Base-by-base conservation (phyloP, 2,329 filamentous ascomycete species). In the Epichloe gansuensis region DNA sequence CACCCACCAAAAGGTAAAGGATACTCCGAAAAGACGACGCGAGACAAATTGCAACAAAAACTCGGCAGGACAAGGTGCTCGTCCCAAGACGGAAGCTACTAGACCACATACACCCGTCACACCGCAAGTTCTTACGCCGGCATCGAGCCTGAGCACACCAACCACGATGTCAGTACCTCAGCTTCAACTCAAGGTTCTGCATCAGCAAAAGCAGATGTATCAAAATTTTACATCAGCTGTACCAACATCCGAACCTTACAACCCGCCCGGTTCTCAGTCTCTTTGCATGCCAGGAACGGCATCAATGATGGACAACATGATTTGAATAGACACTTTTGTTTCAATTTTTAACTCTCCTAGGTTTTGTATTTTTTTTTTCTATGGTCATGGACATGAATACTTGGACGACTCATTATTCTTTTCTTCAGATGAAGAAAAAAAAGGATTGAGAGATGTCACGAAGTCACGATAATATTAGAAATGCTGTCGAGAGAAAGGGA, bases 1-100 rank as follows among this genome's bases (percentile, higher is more conserved):
- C 63, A 82, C 81, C 1, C 83, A 86, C 58, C 78, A 80, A 15
- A 87, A 87, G 65, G 76, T 83, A 63, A 86, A 85, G 63, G 84
- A 87, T 58, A 76, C 79, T 1, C 81, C 82, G 3, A 87, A 87
- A 67, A 75, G 82, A 49, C 74, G 81, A 51, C 75, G 83, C 45
- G 82, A 85, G 61, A 81, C 73, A 61, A 78, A 72, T 58, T 75
- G 42, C 38, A 49, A 34, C 46, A 53, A 53, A 53, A 58, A 63
- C 43, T 61, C 71, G 42, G 69, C 64, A 70, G 31, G 69, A 67
- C 51, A 71, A 71, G 62, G 64, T 70, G 8, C 50, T 3, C 79
- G 74, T 61, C 67, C 72, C 43, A 76, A 74, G 62, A 63, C 65
- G 25, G 74, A 78, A 57, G 63, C 35, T 38, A n/a, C 40, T n/a